A percentile compares a stretch with the other conserved stretches of the same genome.
phyloP scores from a whole-genome alignment of 805 yeast genomes.

The Crinitomyces ghanaensis region DNA sequence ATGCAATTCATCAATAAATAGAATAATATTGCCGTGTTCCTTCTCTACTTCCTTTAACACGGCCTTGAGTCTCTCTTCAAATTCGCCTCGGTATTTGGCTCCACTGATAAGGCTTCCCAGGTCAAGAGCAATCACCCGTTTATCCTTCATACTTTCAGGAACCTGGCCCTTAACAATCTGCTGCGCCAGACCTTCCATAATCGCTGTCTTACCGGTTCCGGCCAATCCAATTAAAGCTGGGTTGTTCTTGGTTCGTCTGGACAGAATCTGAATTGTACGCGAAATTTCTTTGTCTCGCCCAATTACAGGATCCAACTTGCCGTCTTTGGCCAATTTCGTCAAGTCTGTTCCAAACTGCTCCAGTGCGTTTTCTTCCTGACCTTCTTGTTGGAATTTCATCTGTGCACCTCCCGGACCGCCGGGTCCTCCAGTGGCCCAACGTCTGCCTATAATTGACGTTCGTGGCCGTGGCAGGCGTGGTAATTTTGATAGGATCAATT shows the following conservation, averaged over 20 bases:
- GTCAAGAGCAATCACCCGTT: conserved; percentile 73
- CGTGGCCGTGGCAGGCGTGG: too few relatives aligned
- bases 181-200: conserved; percentile 94
- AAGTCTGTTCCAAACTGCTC: conserved; percentile 78
- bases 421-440: conserved; percentile 6
- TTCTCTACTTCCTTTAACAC: conserved; percentile 78
- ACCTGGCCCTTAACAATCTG: conserved; percentile 85
- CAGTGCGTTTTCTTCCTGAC: conserved; percentile 46
- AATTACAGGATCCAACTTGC: conserved; percentile 91
- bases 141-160: conserved; percentile 86
- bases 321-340: conserved; percentile 77
- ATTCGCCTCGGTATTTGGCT: conserved; percentile 92
- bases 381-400: conserved; percentile 10
- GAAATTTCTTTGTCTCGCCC: conserved; percentile 94
- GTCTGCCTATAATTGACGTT: too few relatives aligned
- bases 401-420: conserved; percentile 9
- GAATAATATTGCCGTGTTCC: conserved; percentile 59
- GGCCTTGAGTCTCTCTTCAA: conserved; percentile 76
- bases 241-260: conserved; percentile 88
- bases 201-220: conserved; percentile 96
- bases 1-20: conserved; percentile 87
- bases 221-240: conserved; percentile 94
- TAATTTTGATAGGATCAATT: too few relatives aligned
- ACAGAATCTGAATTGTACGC: conserved; percentile 82
- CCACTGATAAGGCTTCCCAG: conserved; percentile 86